Evolutionary conservation across 2,329 filamentous ascomycete genomes (phyloP).

Genomic region (Aspergillus sp.): DNA sequence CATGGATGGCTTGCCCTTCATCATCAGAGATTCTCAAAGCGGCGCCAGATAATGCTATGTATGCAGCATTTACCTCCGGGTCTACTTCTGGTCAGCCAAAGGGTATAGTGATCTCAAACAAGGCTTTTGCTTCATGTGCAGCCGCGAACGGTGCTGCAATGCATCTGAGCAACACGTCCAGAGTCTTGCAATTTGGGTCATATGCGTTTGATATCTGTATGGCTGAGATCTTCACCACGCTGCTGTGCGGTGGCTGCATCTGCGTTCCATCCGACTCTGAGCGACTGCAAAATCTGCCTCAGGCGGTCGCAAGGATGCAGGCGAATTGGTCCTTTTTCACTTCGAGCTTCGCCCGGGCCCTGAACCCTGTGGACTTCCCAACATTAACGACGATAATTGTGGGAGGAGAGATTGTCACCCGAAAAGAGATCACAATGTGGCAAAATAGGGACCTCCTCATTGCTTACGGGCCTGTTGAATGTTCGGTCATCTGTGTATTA

Average conservation of each 20-base stretch:
- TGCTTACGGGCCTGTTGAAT: slow-evolving; percentile 23
- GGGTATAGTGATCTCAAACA: background rate
- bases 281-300: background rate
- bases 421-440: slow-evolving; percentile 6
- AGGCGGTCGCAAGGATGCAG: background rate
- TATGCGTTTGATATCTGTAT: slow-evolving; percentile 5
- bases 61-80: background rate
- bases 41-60: too few relatives aligned
- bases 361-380: background rate
- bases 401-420: background rate
- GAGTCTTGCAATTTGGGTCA: slow-evolving; percentile 6
- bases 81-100: background rate
- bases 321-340: slow-evolving; percentile 8
- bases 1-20: too few relatives aligned
- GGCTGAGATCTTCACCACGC: background rate
- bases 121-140: background rate
- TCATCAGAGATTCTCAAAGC: too few relatives aligned
- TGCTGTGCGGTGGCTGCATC: slow-evolving; percentile 1
- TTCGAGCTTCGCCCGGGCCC: slow-evolving; percentile 6
- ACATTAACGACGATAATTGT: background rate
- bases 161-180: background rate
- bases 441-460: slow-evolving; percentile 22
- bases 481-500: slow-evolving; percentile 10
- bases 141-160: background rate
- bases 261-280: slow-evolving; percentile 4